Percentiles rank a stretch among this genome's conserved stretches.
phyloP scores from a whole-genome alignment of 345 rosid species.

The Dovyalis caffra region DNA sequence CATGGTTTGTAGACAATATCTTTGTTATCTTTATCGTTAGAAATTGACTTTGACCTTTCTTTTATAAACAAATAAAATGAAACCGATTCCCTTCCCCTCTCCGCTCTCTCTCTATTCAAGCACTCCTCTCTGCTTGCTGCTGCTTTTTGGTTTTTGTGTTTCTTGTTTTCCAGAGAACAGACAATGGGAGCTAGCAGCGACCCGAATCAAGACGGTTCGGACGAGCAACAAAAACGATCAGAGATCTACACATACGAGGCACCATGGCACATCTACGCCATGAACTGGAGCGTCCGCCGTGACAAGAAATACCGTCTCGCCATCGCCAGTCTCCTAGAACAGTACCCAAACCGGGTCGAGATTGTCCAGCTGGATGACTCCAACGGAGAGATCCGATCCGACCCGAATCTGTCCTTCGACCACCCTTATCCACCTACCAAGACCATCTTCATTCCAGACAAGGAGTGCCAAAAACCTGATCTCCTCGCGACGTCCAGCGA shows the following conservation, averaged over 20 bases:
- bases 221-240: constrained; percentile 90
- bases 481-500: constrained; percentile 93
- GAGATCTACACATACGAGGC: constrained; percentile 98
- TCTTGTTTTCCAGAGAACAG: background rate
- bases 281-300: constrained; percentile 99
- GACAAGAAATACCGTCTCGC: constrained; percentile 97
- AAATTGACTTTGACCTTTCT: background rate
- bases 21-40: too few species aligned
- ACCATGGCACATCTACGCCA: constrained; percentile 96
- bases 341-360: constrained; percentile 72
- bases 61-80: background rate
- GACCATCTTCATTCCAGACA: constrained; percentile 87
- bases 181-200: constrained; percentile 75
- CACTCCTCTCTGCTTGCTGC: background rate
- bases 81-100: background rate
- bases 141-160: background rate
- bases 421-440: constrained; percentile 93
- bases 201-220: constrained; percentile 71
- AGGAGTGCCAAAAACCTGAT: constrained; percentile 83
- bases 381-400: constrained; percentile 91
- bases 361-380: constrained; percentile 94
- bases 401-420: constrained; percentile 82
- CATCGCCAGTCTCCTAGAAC: constrained; percentile 86
- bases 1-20: too few species aligned
- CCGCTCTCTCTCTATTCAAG: background rate